Evolutionary conservation across 2,329 filamentous ascomycete species (phyloP).

Genomic region (Bipolaris victoriae): DNA sequence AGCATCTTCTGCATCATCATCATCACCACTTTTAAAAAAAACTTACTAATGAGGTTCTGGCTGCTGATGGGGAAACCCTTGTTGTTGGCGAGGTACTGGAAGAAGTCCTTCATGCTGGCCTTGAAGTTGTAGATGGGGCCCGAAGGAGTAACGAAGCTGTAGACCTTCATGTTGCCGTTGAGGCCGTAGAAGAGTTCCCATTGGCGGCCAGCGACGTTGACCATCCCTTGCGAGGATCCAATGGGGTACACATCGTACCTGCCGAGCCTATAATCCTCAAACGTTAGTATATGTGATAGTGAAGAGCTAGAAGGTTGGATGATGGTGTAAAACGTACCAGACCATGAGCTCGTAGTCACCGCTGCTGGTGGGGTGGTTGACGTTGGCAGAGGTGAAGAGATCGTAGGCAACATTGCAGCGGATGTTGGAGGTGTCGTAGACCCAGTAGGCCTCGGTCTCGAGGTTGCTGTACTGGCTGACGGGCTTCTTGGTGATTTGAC

Average conservation of each 20-base stretch:
- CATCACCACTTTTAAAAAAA: neutral
- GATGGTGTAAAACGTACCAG: constrained; percentile 19
- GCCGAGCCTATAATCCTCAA: constrained; percentile 16
- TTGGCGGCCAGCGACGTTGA: constrained; percentile 56
- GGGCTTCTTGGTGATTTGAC: constrained; percentile 23
- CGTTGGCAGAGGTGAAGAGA: constrained; percentile 30
- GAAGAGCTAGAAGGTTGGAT: too few species aligned
- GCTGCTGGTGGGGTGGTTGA: constrained; percentile 32
- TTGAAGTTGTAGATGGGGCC: constrained; percentile 56
- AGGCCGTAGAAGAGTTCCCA: constrained; percentile 65
- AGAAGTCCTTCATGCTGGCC: constrained; percentile 63
- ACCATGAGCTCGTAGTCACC: constrained; percentile 37
- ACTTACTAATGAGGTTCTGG: constrained; percentile 35
- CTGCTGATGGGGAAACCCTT: constrained; percentile 49
- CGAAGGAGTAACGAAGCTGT: constrained; percentile 58
- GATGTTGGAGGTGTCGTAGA: constrained; percentile 25
- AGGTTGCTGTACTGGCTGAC: constrained; percentile 28
- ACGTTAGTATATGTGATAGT: neutral
- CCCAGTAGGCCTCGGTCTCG: constrained; percentile 27
- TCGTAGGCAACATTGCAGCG: constrained; percentile 37
- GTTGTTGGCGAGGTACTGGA: constrained; percentile 60
- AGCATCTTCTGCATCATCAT: neutral
- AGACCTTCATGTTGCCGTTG: constrained; percentile 67
- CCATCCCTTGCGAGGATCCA: constrained; percentile 23
- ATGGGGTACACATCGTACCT: constrained; percentile 28